Base-by-base conservation (phyloP, 106 monocot species). In the Ottelia alismoides region DNA sequence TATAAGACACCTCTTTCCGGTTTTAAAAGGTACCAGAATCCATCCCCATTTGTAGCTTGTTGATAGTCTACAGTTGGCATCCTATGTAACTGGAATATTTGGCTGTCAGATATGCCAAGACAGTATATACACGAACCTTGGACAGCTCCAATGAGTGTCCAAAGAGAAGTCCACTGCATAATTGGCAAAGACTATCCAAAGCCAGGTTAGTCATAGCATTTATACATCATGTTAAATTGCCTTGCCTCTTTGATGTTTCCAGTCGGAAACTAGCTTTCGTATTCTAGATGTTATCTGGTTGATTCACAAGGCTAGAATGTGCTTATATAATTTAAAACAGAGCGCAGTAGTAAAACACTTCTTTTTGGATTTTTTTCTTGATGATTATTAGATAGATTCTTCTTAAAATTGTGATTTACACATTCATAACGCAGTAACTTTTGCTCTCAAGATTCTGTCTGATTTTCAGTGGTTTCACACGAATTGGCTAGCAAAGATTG, bases 91-190 rank as follows among this genome's bases (percentile, higher is more conserved):
- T 11, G 7, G n/a, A n/a, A n/a, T n/a, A n/a, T n/a, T n/a, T n/a
- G n/a, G n/a, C n/a, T n/a, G n/a, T n/a, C 57, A 92, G 86, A 86
- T 67, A 82, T 92, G 70, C 92, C 92, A 18, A 82, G 73, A 31
- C 72, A 92, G 74, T 92, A 79, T 40, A 86, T 92, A 60, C 86
- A 92, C 47, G 92, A 86, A 68, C 92, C 92, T 47, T 92, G 86
- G 86, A 79, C 74, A 57, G 85, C 92, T 46, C 92, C 92, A 51
- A 31, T 76, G 19, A 79, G 76, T 51, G 56, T 92, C 25, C 92
- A 92, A 50, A 58, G 56, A 52, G 76, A 76, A 62, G 85, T 86
- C 30, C 85, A 86, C 7, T 92, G 92, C 69, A 74, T 92, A 25
- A 72, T 92, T 45, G 92, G 92, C 20, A 66, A 47, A 63, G 92